Evolutionary conservation across 805 yeast genomes (phyloP), one percentile per base, ranked within the genome.

Genomic region (Kuraishia borneana): DNA sequence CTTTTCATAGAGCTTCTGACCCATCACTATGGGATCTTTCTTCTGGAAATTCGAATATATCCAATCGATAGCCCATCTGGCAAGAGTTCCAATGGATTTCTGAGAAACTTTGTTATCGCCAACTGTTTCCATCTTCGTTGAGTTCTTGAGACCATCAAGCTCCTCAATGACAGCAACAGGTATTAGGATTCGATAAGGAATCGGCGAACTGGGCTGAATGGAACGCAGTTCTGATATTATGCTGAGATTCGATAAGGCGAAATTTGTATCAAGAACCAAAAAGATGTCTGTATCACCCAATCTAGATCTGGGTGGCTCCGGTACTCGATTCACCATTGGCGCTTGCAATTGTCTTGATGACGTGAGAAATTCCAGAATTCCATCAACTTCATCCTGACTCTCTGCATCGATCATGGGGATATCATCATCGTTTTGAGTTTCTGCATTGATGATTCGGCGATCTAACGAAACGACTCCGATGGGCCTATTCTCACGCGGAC

Each of bases 221-320:
- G 45, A 45, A 3, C 65, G 51, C 18, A 88, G 48, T 1, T 65
- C 65, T 31, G 79, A 74, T 6, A 87, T 42, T 1, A 83, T 54
- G 14, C 60, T 52, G 30, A 84, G 53, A 48, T 85, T 87, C 2
- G 85, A 71, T 3, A 88, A 54, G 10, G 83, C 61, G 48, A 88
- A 83, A 48, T 88, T 88, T 2, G 96, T 88, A 50, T 88, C 96
- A 0, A 84, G 60, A 0, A 87, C 76, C 39, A 85, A 57, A 16
- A 61, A 49, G 5, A 49, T 42, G 6, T 22, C 18, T n/a, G 23
- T n/a, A 4, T 13, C 10, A 12, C 8, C 20, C 27, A 13, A 31
- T 35, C 21, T 41, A 19, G 5, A 32, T 34, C 39, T 21, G 29
- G 23, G 21, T 28, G 16, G 33, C 30, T 10, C 20, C 12, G 6